These are phyloP conservation scores for Linum lewisii DNA, from an alignment of 345 rosid species.

Conservation along the genomic window DNA sequence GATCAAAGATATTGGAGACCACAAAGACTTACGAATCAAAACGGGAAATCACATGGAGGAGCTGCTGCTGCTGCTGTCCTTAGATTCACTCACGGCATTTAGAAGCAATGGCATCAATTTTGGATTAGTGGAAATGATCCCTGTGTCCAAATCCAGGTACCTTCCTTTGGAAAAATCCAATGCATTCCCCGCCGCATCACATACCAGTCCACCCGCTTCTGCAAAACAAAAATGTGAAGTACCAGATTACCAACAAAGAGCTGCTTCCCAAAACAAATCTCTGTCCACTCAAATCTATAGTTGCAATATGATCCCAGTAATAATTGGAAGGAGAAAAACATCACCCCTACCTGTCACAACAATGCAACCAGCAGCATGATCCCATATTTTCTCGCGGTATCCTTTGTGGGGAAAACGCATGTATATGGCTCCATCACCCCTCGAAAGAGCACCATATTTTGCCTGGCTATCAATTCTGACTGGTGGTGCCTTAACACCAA, in stretches of 20 bases:
- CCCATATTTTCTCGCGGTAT: slow-evolving; percentile 94
- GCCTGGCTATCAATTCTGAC: slow-evolving; percentile 95
- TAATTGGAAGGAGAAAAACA: neutral
- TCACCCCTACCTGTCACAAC: slow-evolving; percentile 69
- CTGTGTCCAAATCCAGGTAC: slow-evolving; percentile 56
- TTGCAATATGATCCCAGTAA: neutral
- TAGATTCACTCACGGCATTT: slow-evolving; percentile 70
- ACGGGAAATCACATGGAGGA: slow-evolving; percentile 50
- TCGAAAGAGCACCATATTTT: slow-evolving; percentile 79
- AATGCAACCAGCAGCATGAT: slow-evolving; percentile 92
- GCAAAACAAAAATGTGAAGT: slow-evolving; percentile 12
- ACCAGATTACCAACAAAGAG: neutral
- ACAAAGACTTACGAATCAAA: no score
- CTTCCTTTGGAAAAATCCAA: slow-evolving; percentile 79
- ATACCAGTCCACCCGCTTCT: slow-evolving; percentile 83
- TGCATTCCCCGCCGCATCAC: slow-evolving; percentile 65
- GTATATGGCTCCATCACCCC: slow-evolving; percentile 96
- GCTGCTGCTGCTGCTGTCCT: slow-evolving; percentile 54
- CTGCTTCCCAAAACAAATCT: no score
- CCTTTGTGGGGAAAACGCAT: slow-evolving; percentile 76
- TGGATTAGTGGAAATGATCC: slow-evolving; percentile 70
- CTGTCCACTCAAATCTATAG: neutral
- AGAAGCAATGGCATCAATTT: slow-evolving; percentile 72
- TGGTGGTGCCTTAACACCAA: slow-evolving; percentile 85
- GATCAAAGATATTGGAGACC: no score